Conservation (phyloP, 2,329 filamentous ascomycete genomes). For the Chaetomium sp. region DNA sequence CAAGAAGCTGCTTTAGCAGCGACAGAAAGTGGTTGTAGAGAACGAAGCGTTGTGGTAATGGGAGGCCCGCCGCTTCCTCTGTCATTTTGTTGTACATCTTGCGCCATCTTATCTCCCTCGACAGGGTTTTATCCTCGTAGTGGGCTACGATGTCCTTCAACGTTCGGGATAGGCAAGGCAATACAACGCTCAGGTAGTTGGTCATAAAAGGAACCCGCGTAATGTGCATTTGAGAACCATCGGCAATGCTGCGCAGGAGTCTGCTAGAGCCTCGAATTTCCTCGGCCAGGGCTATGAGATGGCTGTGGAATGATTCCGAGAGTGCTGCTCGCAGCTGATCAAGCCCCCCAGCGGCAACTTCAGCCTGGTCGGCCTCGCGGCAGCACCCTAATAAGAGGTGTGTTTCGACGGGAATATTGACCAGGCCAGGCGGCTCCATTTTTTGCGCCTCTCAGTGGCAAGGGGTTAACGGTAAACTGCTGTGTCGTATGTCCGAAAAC, state of each 20-base stretch:
- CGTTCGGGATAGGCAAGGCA: conserved; percentile 57
- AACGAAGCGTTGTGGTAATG: conserved; percentile 55
- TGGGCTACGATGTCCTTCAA: conserved; percentile 55
- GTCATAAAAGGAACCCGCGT: conserved; percentile 53
- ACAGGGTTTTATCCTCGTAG: conserved; percentile 53
- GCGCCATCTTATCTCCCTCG: conserved; percentile 56
- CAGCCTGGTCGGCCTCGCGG: conserved; percentile 56
- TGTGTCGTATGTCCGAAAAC: conserved; percentile 7
- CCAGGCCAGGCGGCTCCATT: conserved; percentile 27
- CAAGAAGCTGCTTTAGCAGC: conserved; percentile 53
- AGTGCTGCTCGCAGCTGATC: conserved; percentile 53
- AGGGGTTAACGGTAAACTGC: neutral
- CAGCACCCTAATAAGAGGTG: conserved; percentile 56
- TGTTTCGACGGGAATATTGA: conserved; percentile 30
- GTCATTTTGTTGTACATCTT: conserved; percentile 61
- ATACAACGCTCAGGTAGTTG: conserved; percentile 58
- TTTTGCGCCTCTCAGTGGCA: neutral
- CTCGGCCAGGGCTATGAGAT: conserved; percentile 51
- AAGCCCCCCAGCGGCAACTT: conserved; percentile 51
- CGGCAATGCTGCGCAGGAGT: conserved; percentile 57
- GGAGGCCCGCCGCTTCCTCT: conserved; percentile 54
- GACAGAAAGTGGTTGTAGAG: conserved; percentile 59
- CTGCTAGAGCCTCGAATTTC: conserved; percentile 50
- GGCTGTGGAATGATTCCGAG: conserved; percentile 47
- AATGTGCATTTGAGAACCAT: conserved; percentile 55